Evolutionary conservation across 2,329 filamentous ascomycete species (phyloP).

Genomic region (Esteya vermicola): DNA sequence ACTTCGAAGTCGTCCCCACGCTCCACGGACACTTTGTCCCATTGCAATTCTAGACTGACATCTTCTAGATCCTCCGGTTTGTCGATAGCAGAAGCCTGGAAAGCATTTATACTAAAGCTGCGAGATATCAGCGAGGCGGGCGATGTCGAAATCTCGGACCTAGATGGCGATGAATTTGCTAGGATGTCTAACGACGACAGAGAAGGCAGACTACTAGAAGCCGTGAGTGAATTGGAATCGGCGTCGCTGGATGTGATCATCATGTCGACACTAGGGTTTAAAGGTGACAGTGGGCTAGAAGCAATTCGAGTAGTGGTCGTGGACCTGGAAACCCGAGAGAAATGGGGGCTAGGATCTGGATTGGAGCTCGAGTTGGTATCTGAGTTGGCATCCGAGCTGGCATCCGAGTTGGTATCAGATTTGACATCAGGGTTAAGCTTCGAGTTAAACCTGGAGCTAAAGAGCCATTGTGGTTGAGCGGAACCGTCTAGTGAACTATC

Average conservation of each 20-base stretch:
- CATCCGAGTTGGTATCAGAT: too few relatives aligned
- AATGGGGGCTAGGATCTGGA: conserved; percentile 15
- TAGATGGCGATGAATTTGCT: conserved; percentile 24
- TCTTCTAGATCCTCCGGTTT: too few relatives aligned
- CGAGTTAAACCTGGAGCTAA: too few relatives aligned
- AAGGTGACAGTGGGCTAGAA: conserved; percentile 36
- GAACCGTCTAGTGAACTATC: too few relatives aligned
- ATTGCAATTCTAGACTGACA: conserved; percentile 29
- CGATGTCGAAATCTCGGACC: conserved; percentile 29
- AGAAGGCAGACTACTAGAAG: conserved; percentile 6
- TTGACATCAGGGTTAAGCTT: too few relatives aligned
- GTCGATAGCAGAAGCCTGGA: conserved; percentile 27
- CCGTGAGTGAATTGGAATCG: conserved; percentile 14
- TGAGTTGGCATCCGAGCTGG: neutral
- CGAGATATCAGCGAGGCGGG: conserved; percentile 37
- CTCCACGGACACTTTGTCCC: neutral
- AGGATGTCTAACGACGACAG: conserved; percentile 10
- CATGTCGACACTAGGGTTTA: conserved; percentile 34
- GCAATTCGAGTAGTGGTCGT: conserved; percentile 14
- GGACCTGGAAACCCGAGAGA: conserved; percentile 18
- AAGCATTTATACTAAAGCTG: too few relatives aligned
- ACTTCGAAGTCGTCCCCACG: conserved; percentile 18
- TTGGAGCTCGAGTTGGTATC: neutral
- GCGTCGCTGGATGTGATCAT: conserved; percentile 7
- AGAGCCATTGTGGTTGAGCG: too few relatives aligned